Base-by-base conservation (phyloP, 805 yeast genomes). In the Torulaspora gathmanii region DNA sequence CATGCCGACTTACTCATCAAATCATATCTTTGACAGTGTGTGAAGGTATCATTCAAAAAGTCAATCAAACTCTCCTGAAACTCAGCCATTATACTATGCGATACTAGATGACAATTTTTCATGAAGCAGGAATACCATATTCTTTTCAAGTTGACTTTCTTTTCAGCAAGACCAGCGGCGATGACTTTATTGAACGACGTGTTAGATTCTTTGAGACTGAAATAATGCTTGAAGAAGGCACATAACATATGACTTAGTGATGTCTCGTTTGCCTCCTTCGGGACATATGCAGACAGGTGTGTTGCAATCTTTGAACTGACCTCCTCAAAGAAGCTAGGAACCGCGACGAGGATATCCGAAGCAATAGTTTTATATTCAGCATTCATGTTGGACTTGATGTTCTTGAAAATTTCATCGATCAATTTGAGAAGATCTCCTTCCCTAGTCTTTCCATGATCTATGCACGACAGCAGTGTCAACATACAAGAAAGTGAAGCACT, bases 261-360 rank as follows among this genome's bases (percentile, higher is more conserved):
- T 1, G 51, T 13, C 57, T 91, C 98, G 54, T 88, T 86, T 37
- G 80, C 77, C 56, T 91, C 98, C 54, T 86, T 89, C 0, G 76
- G 42, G 3, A 83, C 69, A n/a, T 80, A 65, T 2, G 83, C 71
- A 1, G 73, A 51, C 28, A 87, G 57, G 0, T 66, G 71, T 1
- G 65, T 56, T 2, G 76, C 61, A 3, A 83, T 64, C 27, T 65
- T 69, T 0, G 58, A 50, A 2, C 78, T 70, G 4, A 66, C 57
- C 3, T 63, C 50, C 10, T 53, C 50, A 22, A 40, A 50, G 3
- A 59, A 47, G 2, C 53, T 40, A 5, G 71, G 68, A 12, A 70
- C 42, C n/a, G 54, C 45, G 1, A 60, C 42, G 10, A 88, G 59
- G 2, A 77, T 63, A 12, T 67, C 62, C 1, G 80, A 77, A 42